A percentile compares a stretch with the other conserved stretches of the same genome.
Conservation (phyloP, 305 asterid genomes). For the Fraxinus xanthoxyloides region DNA sequence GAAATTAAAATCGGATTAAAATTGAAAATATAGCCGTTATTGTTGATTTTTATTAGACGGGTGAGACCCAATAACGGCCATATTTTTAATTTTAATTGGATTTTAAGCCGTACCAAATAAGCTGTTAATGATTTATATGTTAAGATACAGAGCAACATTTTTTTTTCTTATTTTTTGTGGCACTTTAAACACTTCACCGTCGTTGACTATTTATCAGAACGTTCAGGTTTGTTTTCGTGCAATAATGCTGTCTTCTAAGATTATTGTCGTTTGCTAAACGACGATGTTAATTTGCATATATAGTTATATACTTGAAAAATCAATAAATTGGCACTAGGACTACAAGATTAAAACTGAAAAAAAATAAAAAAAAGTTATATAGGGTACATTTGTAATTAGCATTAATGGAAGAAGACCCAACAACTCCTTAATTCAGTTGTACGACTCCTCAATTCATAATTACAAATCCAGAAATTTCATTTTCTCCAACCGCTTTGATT, state of each 20-base stretch:
- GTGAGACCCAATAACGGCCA: no score
- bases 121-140: neutral
- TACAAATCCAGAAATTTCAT: constrained; percentile 46
- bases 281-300: neutral
- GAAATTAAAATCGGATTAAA: no score
- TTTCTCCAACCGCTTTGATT: constrained; percentile 35
- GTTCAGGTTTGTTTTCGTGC: neutral
- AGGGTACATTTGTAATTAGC: constrained; percentile 19
- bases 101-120: no score
- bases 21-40: no score
- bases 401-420: neutral
- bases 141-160: neutral
- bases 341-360: neutral
- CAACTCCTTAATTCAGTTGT: constrained; percentile 25
- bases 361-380: neutral
- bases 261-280: neutral
- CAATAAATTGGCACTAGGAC: neutral
- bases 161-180: neutral
- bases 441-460: constrained; percentile 28
- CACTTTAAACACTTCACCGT: neutral
- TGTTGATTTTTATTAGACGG: no score
- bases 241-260: neutral
- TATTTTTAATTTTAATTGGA: no score
- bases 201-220: neutral
- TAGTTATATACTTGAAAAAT: neutral